Evolutionary conservation across 192 early-diverging fungal genomes (phyloP).

Genomic region (Radiomyces spectabilis): DNA sequence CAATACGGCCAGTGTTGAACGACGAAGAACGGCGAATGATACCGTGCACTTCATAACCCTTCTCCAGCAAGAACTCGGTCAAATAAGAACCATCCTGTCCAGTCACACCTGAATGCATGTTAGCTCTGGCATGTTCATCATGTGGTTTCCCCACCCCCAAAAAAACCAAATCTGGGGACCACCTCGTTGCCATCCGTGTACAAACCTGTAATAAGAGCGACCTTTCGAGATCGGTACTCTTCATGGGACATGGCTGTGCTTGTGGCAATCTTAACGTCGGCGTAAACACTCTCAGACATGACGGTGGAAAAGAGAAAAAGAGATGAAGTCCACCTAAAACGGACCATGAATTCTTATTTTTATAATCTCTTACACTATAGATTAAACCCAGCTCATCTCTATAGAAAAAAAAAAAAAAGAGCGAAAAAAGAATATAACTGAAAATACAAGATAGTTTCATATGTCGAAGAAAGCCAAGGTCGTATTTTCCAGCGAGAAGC

Average conservation of each 20-base stretch:
- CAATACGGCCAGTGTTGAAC: conserved; percentile 77
- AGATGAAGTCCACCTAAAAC: conserved; percentile 1
- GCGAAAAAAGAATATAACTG: neutral
- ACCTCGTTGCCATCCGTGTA: too few species aligned
- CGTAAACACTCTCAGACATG: conserved; percentile 28
- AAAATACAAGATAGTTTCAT: neutral
- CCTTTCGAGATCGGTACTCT: conserved; percentile 51
- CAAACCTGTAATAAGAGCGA: conserved; percentile 55
- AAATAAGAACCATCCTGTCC: conserved; percentile 79
- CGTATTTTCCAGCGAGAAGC: too few species aligned
- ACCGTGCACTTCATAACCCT: conserved; percentile 75
- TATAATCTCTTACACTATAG: neutral
- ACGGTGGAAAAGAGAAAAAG: conserved; percentile 13
- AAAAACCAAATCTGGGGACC: too few species aligned
- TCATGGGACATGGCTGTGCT: conserved; percentile 20
- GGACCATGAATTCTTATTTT: neutral
- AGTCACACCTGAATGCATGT: conserved; percentile 58
- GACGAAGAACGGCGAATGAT: conserved; percentile 77
- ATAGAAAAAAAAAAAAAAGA: neutral
- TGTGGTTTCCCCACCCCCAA: too few species aligned
- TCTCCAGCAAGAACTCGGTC: conserved; percentile 61
- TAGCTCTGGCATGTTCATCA: too few species aligned
- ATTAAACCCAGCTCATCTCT: neutral
- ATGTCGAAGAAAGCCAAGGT: neutral
- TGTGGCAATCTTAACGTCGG: conserved; percentile 12